phyloP scores from a whole-genome alignment of 352 stramenopile genomes.

The Pythium inflatum region DNA sequence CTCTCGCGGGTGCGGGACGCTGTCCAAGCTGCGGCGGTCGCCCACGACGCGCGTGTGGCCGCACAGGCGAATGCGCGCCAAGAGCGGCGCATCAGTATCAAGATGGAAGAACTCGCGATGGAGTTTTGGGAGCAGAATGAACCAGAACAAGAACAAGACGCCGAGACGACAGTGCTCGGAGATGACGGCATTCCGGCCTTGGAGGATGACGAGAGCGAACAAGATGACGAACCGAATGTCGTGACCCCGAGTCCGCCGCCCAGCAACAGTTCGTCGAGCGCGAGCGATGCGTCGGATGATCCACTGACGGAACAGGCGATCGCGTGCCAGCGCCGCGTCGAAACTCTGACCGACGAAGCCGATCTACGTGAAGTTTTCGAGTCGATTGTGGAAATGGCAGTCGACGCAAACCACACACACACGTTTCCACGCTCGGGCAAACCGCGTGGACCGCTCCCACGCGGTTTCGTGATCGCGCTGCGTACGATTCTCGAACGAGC shows the following conservation, averaged over 20 bases:
- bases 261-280: no score
- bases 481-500: neutral
- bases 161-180: neutral
- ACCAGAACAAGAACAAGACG: neutral
- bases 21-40: neutral
- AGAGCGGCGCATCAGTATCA: neutral
- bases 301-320: no score
- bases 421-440: constrained; percentile 9
- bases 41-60: neutral
- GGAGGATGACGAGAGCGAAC: no score
- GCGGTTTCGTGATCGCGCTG: neutral
- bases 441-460: neutral
- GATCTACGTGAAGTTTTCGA: neutral
- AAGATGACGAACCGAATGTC: no score
- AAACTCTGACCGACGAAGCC: neutral
- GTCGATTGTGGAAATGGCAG: neutral
- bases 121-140: neutral
- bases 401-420: neutral
- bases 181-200: no score
- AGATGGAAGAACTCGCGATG: constrained; percentile 2
- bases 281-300: no score
- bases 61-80: neutral
- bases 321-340: neutral
- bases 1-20: neutral
- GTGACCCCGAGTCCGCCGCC: no score